Evolutionary conservation across 2,329 filamentous ascomycete species (phyloP), one percentile per base, ranked within the genome.

Genomic region (Dactylonectria estremocensis): DNA sequence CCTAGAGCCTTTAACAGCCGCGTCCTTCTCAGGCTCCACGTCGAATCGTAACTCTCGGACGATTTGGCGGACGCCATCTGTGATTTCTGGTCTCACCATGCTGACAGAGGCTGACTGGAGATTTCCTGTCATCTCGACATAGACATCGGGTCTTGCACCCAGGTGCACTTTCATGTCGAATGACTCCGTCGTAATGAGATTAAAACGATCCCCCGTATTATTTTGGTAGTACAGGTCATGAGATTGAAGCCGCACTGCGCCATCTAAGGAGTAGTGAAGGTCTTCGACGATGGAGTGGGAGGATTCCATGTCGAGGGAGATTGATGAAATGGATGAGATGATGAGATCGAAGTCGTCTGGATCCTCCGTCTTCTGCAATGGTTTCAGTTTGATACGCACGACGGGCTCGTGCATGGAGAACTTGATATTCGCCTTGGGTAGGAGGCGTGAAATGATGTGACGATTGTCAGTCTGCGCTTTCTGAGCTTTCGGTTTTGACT

Each of bases 321-420:
- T 90, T 0, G 95, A 97, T 0, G 97, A 98, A 11, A 97, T 94
- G 2, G 95, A 96, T 1, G 94, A 97, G 54, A 99, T 97, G 50
- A 99, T 92, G 33, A 99, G 87, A 77, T 99, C 96, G 73, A 96
- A 98, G 72, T 98, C 95, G 68, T 95, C 93, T 0, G 90, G 87
- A 28, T 91, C 88, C 46, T 86, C 83, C 2, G 83, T 84, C 61
- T 87, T 86, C 68, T 92, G 89, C 69, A 96, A 89, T 0, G 95
- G 91, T 5, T 95, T 95, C 5, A 99, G 85, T 8, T 95, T 91
- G 70, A 99, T 95, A 73, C 97, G 91, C 69, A 98, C 80, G 16
- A 99, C 97, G 1, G 96, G 96, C 78, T 99, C 96, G 77, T 99
- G 96, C 82, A 99, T 93, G 0, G 96, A 98, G 46, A 98, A 91